Percentiles rank a stretch among this genome's conserved stretches.
Conservation (phyloP, 2,329 filamentous ascomycete species). For the Cucurbitaria berberidis region DNA sequence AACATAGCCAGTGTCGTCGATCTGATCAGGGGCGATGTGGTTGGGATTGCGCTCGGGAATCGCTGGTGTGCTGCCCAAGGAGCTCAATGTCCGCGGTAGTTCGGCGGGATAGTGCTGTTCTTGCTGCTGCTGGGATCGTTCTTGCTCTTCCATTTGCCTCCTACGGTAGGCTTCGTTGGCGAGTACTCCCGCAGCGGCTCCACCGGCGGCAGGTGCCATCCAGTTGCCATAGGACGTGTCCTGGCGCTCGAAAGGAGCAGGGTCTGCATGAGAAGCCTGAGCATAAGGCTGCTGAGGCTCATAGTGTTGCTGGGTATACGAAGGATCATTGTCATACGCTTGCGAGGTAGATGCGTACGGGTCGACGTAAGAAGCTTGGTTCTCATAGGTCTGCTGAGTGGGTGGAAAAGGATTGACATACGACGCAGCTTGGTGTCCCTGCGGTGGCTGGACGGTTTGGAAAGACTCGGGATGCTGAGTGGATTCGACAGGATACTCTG, state of each 20-base stretch:
- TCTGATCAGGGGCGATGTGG: constrained; percentile 16
- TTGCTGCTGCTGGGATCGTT: constrained; percentile 32
- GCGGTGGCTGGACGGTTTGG: constrained; percentile 11
- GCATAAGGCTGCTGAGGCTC: background rate
- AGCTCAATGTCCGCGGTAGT: constrained; percentile 2
- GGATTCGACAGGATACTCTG: constrained; percentile 27
- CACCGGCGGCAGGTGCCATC: constrained; percentile 60
- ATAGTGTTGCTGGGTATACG: background rate
- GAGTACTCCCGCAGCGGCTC: constrained; percentile 50
- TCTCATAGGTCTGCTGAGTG: constrained; percentile 13
- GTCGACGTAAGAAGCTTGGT: background rate
- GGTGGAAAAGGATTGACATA: constrained; percentile 25
- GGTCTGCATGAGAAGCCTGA: constrained; percentile 9
- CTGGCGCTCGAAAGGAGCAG: constrained; percentile 29
- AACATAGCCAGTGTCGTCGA: constrained; percentile 18
- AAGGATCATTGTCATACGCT: constrained; percentile 6
- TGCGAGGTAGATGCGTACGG: constrained; percentile 9
- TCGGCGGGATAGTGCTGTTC: constrained; percentile 12
- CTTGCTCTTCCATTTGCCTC: constrained; percentile 38
- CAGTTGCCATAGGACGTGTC: constrained; percentile 59
- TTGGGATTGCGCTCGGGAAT: constrained; percentile 21
- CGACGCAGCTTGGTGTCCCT: constrained; percentile 16
- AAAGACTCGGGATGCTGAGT: constrained; percentile 8
- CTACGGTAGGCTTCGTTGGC: constrained; percentile 44
- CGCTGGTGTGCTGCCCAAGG: constrained; percentile 10